Percentiles rank a stretch among this genome's conserved stretches.
phyloP scores from a whole-genome alignment of 225 moss, liverwort and hornwort genomes.

The Thuidium tamariscinum region DNA sequence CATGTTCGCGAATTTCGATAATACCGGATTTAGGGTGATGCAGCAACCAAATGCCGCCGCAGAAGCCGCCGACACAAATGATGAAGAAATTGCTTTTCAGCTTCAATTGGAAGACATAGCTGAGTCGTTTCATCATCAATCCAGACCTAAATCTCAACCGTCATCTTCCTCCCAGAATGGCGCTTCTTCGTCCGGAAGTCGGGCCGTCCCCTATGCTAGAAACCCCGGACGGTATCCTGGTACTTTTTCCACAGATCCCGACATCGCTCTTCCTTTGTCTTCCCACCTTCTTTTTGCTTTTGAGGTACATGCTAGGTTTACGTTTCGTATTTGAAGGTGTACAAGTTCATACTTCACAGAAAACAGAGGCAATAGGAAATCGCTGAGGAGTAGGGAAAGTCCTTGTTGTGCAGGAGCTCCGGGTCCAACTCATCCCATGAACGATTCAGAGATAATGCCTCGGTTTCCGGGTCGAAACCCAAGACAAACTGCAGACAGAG shows the following conservation, averaged over 20 bases:
- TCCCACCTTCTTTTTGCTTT: neutral
- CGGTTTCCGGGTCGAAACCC: neutral
- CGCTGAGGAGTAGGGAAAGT: neutral
- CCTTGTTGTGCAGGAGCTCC: neutral
- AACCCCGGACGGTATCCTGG: neutral
- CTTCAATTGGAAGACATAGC: conserved; percentile 14
- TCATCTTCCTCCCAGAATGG: neutral
- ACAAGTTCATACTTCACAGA: neutral
- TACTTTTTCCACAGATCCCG: neutral
- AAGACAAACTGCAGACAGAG: neutral
- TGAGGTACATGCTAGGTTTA: neutral
- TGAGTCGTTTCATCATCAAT: neutral
- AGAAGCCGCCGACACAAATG: neutral
- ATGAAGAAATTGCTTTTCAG: conserved; percentile 23
- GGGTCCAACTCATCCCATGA: neutral
- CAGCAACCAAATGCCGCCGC: neutral
- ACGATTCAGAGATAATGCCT: neutral
- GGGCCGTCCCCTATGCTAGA: neutral
- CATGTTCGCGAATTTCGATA: neutral
- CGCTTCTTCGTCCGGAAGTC: conserved; percentile 1
- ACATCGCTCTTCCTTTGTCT: neutral
- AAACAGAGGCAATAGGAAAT: neutral
- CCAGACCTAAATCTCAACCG: neutral
- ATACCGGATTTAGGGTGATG: neutral
- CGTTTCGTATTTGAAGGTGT: neutral